Evolutionary conservation across 2,329 filamentous ascomycete genomes (phyloP), one percentile per base, ranked within the genome.

Genomic region (Penicillium sp.): DNA sequence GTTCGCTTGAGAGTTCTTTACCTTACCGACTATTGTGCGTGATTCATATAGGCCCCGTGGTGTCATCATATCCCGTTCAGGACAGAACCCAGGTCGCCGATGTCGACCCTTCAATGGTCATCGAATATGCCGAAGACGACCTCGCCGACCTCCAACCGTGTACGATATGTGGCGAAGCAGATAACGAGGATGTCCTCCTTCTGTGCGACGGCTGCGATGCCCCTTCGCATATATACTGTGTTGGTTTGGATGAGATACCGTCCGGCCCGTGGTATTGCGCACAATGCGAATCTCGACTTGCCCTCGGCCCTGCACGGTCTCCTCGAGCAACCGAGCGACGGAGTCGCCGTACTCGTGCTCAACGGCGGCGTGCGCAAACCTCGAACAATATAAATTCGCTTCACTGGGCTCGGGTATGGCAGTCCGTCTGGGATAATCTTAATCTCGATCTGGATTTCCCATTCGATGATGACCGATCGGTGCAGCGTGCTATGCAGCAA

Each of bases 151-250:
- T 78, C 42, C 82, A 82, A 49, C 88, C 88, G 15, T 98, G 93
- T 70, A 86, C 89, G 44, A 80, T 96, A 44, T 98, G 93, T 75
- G 86, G 87, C 55, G 81, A 83, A 44, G 78, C 84, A 59, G 89
- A 93, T 58, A 83, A 92, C 60, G 87, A 93, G 69, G 87, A 95
- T 56, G 79, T 90, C 15, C 80, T 95, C 45, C 83, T 97, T 58
- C 82, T 95, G 53, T 98, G 93, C 73, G 90, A 96, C 69, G 86
- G 84, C 64, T 98, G 93, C 75, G 87, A 95, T 75, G 84, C 86
- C 29, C 82, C 88, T 38, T 95, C 92, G 63, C 93, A 98, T 70
- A 90, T 90, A 42, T 88, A 95, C 69, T 98, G 93, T 70, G 82
- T 95, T 53, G 91, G 88, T 29, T 79, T 95, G 43, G 85, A 91